Conservation (phyloP, 495 filamentous ascomycete species). For the Xylaria intraflava region DNA sequence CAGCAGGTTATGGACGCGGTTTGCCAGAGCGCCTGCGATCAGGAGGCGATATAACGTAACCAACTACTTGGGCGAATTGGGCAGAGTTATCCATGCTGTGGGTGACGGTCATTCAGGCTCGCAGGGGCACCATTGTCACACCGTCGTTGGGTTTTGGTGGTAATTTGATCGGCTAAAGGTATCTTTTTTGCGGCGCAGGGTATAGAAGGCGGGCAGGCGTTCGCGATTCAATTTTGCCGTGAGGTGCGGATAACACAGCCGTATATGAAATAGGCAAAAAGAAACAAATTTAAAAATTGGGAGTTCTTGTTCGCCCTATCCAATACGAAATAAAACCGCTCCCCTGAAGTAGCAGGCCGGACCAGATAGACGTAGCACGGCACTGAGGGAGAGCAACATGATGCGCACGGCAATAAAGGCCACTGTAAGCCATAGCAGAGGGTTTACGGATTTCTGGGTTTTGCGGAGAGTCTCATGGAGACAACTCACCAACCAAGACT, state of each 20-base stretch:
- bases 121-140: background rate
- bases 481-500: background rate
- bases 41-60: constrained; percentile 18
- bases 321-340: constrained; percentile 2
- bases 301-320: constrained; percentile 9
- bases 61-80: constrained; percentile 18
- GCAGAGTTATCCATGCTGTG: background rate
- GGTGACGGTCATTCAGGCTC: background rate
- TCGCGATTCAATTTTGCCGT: constrained; percentile 10
- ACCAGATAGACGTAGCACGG: background rate
- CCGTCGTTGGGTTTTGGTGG: background rate
- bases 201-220: background rate
- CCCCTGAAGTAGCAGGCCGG: background rate
- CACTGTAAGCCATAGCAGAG: background rate
- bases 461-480: constrained; percentile 1
- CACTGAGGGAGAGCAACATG: background rate
- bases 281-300: constrained; percentile 8
- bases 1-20: constrained; percentile 9
- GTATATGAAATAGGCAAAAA: background rate
- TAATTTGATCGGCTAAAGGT: background rate
- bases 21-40: constrained; percentile 6
- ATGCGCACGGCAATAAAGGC: background rate
- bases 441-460: constrained; percentile 1
- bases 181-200: constrained; percentile 6
- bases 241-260: constrained; percentile 5